phyloP scores from a whole-genome alignment of 1,139 yeast species.

The Yamadazyma kanchanaburiensis region DNA sequence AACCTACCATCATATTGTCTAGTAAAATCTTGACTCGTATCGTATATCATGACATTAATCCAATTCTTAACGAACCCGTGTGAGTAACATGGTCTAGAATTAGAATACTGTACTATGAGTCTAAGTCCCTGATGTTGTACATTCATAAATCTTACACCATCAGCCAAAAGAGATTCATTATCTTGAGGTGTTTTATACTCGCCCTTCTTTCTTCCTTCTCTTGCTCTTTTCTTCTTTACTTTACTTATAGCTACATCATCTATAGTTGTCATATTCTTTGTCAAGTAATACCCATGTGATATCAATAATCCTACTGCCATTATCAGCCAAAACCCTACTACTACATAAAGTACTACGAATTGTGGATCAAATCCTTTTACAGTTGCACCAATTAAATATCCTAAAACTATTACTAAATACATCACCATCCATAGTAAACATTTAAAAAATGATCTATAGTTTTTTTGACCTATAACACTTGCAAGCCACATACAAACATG shows the following conservation, averaged over 20 bases:
- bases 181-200: conserved; percentile 1
- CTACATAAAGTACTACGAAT: conserved; percentile 37
- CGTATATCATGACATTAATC: conserved; percentile 25
- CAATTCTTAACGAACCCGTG: conserved; percentile 31
- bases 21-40: conserved; percentile 7
- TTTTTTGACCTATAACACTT: conserved; percentile 50
- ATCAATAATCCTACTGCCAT: conserved; percentile 36
- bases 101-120: conserved; percentile 26
- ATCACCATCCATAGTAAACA: conserved; percentile 35
- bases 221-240: conserved; percentile 13
- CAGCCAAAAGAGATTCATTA: conserved; percentile 11
- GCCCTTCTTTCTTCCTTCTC: background rate
- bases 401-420: conserved; percentile 26
- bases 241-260: conserved; percentile 30
- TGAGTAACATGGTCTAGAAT: conserved; percentile 23
- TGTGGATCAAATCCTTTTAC: conserved; percentile 26
- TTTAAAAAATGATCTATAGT: conserved; percentile 52
- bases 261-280: conserved; percentile 43
- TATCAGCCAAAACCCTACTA: conserved; percentile 39
- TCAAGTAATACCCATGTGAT: conserved; percentile 36
- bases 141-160: conserved; percentile 31
- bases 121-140: conserved; percentile 21
- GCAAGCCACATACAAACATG: conserved; percentile 71
- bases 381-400: conserved; percentile 26
- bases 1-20: conserved; percentile 11